Evolutionary conservation across 2,329 filamentous ascomycete genomes (phyloP).

Genomic region (Pseudocercospora macadamiae): DNA sequence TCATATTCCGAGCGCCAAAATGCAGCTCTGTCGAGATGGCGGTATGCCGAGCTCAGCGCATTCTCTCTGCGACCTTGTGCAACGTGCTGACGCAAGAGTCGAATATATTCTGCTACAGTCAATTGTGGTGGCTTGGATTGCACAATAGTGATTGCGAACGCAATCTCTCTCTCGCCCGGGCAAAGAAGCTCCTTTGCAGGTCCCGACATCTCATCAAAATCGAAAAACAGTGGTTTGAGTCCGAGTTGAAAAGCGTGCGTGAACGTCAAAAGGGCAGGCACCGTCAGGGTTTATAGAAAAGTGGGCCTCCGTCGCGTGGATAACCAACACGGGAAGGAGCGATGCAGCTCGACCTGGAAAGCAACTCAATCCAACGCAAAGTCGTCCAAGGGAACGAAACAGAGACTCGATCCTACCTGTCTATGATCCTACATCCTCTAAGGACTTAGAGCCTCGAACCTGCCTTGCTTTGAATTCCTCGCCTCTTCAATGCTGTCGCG

Average conservation of each 20-base stretch:
- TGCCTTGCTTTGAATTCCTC: constrained; percentile 51
- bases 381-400: background rate
- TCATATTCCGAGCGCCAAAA: constrained; percentile 43
- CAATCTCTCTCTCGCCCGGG: constrained; percentile 18
- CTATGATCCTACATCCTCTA: background rate
- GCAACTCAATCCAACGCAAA: background rate
- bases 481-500: constrained; percentile 64
- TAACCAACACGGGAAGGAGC: background rate
- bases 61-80: constrained; percentile 29
- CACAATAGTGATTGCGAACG: constrained; percentile 36
- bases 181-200: background rate
- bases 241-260: no score
- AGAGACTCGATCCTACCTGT: background rate
- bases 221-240: no score
- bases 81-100: constrained; percentile 41
- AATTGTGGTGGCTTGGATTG: constrained; percentile 43
- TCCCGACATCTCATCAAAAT: no score
- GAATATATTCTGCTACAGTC: constrained; percentile 39
- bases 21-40: constrained; percentile 44
- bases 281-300: no score
- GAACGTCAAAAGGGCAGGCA: no score
- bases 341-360: background rate
- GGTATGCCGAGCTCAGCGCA: constrained; percentile 31
- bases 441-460: constrained; percentile 20
- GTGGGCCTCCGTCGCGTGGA: background rate